These are phyloP conservation scores for Ophiostoma fasciatum DNA, from an alignment of 2,329 filamentous ascomycete genomes.

Conservation along the genomic window DNA sequence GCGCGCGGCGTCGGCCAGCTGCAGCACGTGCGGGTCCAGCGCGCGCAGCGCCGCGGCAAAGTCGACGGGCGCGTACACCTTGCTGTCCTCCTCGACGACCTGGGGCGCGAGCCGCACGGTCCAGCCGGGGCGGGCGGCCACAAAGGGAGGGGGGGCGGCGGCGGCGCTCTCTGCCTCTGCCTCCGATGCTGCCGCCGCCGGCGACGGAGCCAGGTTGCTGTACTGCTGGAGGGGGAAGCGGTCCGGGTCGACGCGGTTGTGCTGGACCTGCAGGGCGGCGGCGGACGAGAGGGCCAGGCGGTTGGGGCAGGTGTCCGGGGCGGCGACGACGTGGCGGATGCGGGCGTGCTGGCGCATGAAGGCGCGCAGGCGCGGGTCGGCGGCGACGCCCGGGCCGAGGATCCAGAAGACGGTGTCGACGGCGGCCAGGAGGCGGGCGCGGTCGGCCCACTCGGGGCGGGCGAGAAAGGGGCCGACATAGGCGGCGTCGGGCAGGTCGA, in stretches of 20 bases:
- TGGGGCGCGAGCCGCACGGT: slow-evolving; percentile 32
- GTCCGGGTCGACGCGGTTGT: slow-evolving; percentile 57
- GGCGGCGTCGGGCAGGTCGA: slow-evolving; percentile 58
- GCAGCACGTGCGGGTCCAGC: slow-evolving; percentile 28
- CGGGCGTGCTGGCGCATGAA: slow-evolving; percentile 52
- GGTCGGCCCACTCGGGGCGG: slow-evolving; percentile 56
- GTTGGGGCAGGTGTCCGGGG: slow-evolving; percentile 60
- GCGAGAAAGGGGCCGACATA: slow-evolving; percentile 57
- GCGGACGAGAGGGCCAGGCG: slow-evolving; percentile 54
- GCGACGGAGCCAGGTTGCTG: slow-evolving; percentile 29
- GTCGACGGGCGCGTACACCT: slow-evolving; percentile 33
- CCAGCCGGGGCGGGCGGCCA: slow-evolving; percentile 29
- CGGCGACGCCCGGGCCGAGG: slow-evolving; percentile 51
- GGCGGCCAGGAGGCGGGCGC: slow-evolving; percentile 49
- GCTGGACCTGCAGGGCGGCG: slow-evolving; percentile 49
- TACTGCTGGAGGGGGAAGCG: slow-evolving; percentile 58
- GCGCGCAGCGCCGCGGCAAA: slow-evolving; percentile 26
- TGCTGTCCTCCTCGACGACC: slow-evolving; percentile 29
- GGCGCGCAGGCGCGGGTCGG: slow-evolving; percentile 44
- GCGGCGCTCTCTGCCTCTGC: not conserved
- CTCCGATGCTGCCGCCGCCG: slow-evolving; percentile 7
- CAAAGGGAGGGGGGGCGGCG: slow-evolving; percentile 13
- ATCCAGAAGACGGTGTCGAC: slow-evolving; percentile 67
- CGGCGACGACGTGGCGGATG: slow-evolving; percentile 64
- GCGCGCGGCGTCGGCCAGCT: slow-evolving; percentile 36